A percentile compares a stretch with the other conserved stretches of the same genome.
Conservation (phyloP, 495 filamentous ascomycete species). For the Hypoxylon lienhwacheense region DNA sequence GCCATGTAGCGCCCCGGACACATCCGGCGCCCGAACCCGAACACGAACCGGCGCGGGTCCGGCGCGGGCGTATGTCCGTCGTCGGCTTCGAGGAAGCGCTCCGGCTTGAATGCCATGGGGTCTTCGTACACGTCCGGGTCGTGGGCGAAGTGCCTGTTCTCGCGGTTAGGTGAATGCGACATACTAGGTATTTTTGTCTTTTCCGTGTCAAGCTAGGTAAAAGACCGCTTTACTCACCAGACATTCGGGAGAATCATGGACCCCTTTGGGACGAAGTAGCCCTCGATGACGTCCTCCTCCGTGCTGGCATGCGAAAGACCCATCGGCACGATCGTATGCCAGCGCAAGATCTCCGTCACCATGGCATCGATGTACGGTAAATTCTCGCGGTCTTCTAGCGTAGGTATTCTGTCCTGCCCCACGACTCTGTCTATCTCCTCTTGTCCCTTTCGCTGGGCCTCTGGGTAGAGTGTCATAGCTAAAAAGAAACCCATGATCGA, state of each 20-base stretch:
- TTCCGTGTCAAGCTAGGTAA: too few species aligned
- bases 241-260: constrained; percentile 51
- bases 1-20: constrained; percentile 57
- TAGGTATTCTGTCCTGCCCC: constrained; percentile 54
- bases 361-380: constrained; percentile 56
- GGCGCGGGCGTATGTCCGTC: neutral
- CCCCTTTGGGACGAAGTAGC: constrained; percentile 55
- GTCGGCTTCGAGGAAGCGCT: neutral
- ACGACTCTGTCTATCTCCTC: constrained; percentile 27
- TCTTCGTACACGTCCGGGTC: constrained; percentile 44
- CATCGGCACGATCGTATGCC: constrained; percentile 58
- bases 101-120: constrained; percentile 36
- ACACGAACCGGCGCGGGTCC: constrained; percentile 33
- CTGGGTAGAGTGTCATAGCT: constrained; percentile 50
- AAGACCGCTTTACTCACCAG: constrained; percentile 53
- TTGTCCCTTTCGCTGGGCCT: constrained; percentile 25
- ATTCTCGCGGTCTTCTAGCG: constrained; percentile 51
- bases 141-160: too few species aligned
- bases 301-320: constrained; percentile 55
- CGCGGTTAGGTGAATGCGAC: too few species aligned
- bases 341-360: constrained; percentile 61
- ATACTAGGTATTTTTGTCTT: too few species aligned
- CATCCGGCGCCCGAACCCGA: constrained; percentile 57
- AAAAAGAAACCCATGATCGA: constrained; percentile 49
- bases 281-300: constrained; percentile 55